Conservation (phyloP, 1,139 yeast species). For the Taphrina populina region DNA sequence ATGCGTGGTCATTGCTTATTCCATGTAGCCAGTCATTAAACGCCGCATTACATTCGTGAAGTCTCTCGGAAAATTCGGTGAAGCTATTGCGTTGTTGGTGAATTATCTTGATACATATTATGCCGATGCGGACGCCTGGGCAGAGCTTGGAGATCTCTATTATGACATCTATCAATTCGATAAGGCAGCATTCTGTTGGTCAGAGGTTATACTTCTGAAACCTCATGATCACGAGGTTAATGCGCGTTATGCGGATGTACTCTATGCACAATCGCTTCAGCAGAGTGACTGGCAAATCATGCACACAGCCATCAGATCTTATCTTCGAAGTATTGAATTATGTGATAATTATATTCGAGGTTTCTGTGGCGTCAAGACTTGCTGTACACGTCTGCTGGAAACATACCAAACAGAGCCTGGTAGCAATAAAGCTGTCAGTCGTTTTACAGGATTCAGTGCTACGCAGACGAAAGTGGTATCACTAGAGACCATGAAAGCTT, state of each 20-base stretch:
- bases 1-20: neutral
- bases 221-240: conserved; percentile 74
- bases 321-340: conserved; percentile 71
- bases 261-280: conserved; percentile 33
- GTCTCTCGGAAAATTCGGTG: conserved; percentile 32
- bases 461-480: too few species aligned
- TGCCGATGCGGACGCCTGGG: conserved; percentile 72
- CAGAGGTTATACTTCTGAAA: conserved; percentile 64
- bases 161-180: conserved; percentile 52
- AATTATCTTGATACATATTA: conserved; percentile 61
- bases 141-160: conserved; percentile 68
- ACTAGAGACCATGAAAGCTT: too few species aligned
- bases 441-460: too few species aligned
- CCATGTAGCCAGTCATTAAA: conserved; percentile 25
- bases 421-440: too few species aligned
- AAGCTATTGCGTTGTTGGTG: conserved; percentile 50
- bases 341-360: conserved; percentile 65
- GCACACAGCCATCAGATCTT: conserved; percentile 53
- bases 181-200: conserved; percentile 46
- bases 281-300: neutral
- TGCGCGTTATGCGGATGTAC: conserved; percentile 59
- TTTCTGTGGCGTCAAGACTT: conserved; percentile 65
- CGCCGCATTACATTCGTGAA: conserved; percentile 32
- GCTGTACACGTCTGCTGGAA: too few species aligned
- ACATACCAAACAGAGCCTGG: too few species aligned